Percentiles rank a stretch among this genome's conserved stretches.
These are phyloP conservation scores for Rhodotorula sp. DNA, from an alignment of 1,284 basidiomycete genomes.

Conservation along the genomic window DNA sequence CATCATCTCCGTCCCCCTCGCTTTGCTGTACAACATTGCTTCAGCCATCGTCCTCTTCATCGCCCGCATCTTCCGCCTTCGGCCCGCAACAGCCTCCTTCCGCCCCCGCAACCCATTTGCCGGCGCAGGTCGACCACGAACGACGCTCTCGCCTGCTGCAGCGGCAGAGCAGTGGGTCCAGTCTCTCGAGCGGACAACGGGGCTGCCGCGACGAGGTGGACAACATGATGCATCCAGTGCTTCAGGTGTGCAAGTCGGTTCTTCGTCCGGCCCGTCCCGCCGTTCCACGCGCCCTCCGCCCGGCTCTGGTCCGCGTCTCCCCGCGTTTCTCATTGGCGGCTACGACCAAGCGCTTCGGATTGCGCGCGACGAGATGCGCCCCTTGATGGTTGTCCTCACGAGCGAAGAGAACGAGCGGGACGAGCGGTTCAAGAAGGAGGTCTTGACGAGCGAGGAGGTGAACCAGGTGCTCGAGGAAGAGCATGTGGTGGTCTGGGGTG, in stretches of 20 bases:
- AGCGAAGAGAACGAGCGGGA: slow-evolving; percentile 88
- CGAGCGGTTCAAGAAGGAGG: slow-evolving; percentile 76
- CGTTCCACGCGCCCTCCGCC: slow-evolving; percentile 26
- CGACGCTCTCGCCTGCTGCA: slow-evolving; percentile 52
- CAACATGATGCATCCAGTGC: background rate
- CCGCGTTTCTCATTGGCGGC: slow-evolving; percentile 66
- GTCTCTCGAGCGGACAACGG: slow-evolving; percentile 74
- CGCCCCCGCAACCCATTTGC: slow-evolving; percentile 37
- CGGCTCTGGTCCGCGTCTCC: slow-evolving; percentile 17
- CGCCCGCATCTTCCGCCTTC: slow-evolving; percentile 30
- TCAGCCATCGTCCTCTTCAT: slow-evolving; percentile 19
- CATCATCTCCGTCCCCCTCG: slow-evolving; percentile 15
- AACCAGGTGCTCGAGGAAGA: slow-evolving; percentile 66
- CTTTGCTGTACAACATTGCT: slow-evolving; percentile 23
- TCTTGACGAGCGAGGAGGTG: slow-evolving; percentile 70
- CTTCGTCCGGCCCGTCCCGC: slow-evolving; percentile 48
- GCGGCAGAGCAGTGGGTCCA: slow-evolving; percentile 70
- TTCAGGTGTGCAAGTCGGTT: background rate
- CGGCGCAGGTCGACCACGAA: slow-evolving; percentile 7
- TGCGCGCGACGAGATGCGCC: slow-evolving; percentile 68
- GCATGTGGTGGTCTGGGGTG: slow-evolving; percentile 76
- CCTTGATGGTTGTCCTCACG: slow-evolving; percentile 80
- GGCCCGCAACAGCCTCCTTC: slow-evolving; percentile 20
- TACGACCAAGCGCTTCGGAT: slow-evolving; percentile 75
- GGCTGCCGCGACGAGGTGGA: slow-evolving; percentile 44